Percentiles rank a stretch among this genome's conserved stretches.
Conservation (phyloP, 352 stramenopile genomes). For the Pythium dissimile region DNA sequence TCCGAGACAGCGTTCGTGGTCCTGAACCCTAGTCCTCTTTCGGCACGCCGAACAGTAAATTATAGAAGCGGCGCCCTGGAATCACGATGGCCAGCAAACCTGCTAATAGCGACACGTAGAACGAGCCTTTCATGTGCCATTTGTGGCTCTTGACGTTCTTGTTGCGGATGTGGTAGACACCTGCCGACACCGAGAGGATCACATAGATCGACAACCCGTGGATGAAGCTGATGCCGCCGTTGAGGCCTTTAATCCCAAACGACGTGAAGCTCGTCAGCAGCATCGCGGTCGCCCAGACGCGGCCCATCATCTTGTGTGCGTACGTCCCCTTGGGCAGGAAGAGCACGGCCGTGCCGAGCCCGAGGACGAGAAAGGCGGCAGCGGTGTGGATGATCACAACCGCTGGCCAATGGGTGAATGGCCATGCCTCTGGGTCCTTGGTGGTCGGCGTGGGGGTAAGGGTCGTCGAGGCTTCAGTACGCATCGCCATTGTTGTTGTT, state of each 20-base stretch:
- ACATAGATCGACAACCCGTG: slow-evolving; percentile 12
- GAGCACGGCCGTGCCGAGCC: slow-evolving; percentile 1
- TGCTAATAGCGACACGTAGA: neutral
- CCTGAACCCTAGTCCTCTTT: too few relatives aligned
- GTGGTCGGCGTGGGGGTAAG: neutral
- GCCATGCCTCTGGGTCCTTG: neutral
- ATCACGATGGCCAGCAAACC: slow-evolving; percentile 7
- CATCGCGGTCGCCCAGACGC: slow-evolving; percentile 12
- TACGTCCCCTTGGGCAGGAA: slow-evolving; percentile 8
- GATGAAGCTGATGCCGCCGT: slow-evolving; percentile 7
- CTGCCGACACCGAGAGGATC: neutral
- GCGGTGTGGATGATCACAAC: slow-evolving; percentile 11
- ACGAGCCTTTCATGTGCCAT: slow-evolving; percentile 7
- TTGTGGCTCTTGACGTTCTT: slow-evolving; percentile 2
- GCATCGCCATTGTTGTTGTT: too few relatives aligned
- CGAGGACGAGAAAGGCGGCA: slow-evolving; percentile 3
- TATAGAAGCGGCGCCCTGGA: slow-evolving; percentile 1
- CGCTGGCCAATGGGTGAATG: neutral
- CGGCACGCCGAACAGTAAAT: neutral
- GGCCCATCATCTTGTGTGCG: neutral
- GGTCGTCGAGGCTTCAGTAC: neutral
- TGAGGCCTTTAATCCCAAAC: slow-evolving; percentile 8
- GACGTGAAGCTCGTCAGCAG: slow-evolving; percentile 11
- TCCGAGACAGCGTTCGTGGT: too few relatives aligned
- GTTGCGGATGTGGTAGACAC: slow-evolving; percentile 11